phyloP scores from a whole-genome alignment of 176 grass and related monocot species.

The Bromus sterilis region DNA sequence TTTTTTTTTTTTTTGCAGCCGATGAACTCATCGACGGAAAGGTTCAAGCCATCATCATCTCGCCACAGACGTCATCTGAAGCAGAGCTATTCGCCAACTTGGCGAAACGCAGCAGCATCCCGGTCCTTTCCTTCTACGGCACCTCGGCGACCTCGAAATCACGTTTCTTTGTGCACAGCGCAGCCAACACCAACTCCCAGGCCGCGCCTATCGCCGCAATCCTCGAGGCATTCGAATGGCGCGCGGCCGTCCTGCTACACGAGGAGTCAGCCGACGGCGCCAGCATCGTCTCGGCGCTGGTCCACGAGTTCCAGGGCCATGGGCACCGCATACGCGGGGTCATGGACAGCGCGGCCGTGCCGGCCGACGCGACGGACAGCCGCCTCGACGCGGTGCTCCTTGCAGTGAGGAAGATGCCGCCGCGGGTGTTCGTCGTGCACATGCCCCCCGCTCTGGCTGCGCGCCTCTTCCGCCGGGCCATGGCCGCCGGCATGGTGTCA shows the following conservation, averaged over 20 bases:
- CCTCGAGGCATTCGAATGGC: slow-evolving; percentile 44
- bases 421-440: slow-evolving; percentile 71
- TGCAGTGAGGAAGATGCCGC: slow-evolving; percentile 30
- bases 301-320: slow-evolving; percentile 33
- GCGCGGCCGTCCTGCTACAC: slow-evolving; percentile 22
- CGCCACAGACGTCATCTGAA: slow-evolving; percentile 4
- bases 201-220: slow-evolving; percentile 35
- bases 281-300: slow-evolving; percentile 40
- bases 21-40: slow-evolving; percentile 34
- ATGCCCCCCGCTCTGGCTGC: not conserved
- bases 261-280: slow-evolving; percentile 59
- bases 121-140: slow-evolving; percentile 53
- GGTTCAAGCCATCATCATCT: slow-evolving; percentile 45
- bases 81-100: not conserved
- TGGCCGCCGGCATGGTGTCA: slow-evolving; percentile 27
- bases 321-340: no score
- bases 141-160: slow-evolving; percentile 24
- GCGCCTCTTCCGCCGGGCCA: slow-evolving; percentile 31
- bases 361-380: not conserved
- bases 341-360: slow-evolving; percentile 23
- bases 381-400: slow-evolving; percentile 20
- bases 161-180: slow-evolving; percentile 57
- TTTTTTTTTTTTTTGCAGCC: slow-evolving; percentile 43
- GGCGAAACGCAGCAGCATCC: slow-evolving; percentile 36
- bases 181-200: slow-evolving; percentile 33